Base-by-base conservation (phyloP, 768 basidiomycete species). In the Arthromyces matolae region DNA sequence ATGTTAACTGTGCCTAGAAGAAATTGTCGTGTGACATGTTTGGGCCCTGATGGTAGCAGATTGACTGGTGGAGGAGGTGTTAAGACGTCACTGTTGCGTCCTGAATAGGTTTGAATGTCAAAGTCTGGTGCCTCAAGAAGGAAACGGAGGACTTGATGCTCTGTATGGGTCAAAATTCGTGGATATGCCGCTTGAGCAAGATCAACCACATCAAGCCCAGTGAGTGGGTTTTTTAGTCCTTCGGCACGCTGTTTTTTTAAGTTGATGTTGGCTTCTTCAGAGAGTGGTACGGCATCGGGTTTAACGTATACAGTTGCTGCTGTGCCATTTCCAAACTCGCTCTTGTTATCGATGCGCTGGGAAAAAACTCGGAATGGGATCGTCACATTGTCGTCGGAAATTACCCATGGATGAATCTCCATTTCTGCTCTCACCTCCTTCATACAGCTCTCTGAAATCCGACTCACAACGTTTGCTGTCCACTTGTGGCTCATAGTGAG, bases 401-500 rank as follows among this genome's bases (percentile, higher is more conserved):
- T 46, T 9, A 62, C n/a, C 60, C 62, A 72, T 1, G 66, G 63
- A 49, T 48, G 61, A 0, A 12, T 12, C 3, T 64, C 40, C 10
- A 71, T 66, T 12, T 49, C 16, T 0, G 33, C 8, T 4, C 51
- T 52, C n/a, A 65, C 59, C n/a, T 60, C 53, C 1, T 39, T 40
- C 60, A 69, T 62, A 1, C 54, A 48, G 7, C 43, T n/a, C 2
- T 51, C 40, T 0, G 70, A 68, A 4, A 71, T 62, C 2, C 53
- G 23, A 4, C 36, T 58, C 16, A 64, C 58, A 13, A 55, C 50
- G 23, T 62, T 40, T 8, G 53, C 46, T 2, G 65, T 60, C 69
- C 70, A 71, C 39, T 66, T 67, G 50, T 71, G 66, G 45, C 67
- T 71, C 71, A 73, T 71, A 0, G 64, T 65, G 19, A 75, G 48